These are phyloP conservation scores for Solanum ossicruentum DNA, from an alignment of 257 asterid genomes.

Conservation along the genomic window DNA sequence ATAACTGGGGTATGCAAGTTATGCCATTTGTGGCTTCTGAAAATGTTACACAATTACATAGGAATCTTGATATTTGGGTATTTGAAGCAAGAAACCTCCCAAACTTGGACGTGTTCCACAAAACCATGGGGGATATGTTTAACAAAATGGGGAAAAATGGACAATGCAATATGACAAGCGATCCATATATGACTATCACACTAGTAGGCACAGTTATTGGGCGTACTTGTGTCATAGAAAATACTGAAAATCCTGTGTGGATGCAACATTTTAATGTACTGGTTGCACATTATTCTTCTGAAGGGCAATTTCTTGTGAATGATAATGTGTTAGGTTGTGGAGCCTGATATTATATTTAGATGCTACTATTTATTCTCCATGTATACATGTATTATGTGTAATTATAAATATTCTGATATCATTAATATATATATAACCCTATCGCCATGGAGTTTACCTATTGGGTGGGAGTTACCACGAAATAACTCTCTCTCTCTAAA, in stretches of 20 bases:
- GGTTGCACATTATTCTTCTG: conserved; percentile 79
- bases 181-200: conserved; percentile 69
- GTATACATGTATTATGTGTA: no score
- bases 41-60: conserved; percentile 65
- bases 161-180: conserved; percentile 71
- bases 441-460: no score
- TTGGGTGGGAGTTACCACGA: no score
- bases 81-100: conserved; percentile 90
- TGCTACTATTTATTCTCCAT: no score
- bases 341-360: no score
- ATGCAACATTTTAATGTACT: conserved; percentile 74
- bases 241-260: conserved; percentile 87
- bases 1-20: conserved; percentile 35
- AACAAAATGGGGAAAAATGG: conserved; percentile 65
- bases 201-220: conserved; percentile 64
- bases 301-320: conserved; percentile 72
- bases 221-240: conserved; percentile 77
- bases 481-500: no score
- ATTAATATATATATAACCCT: no score
- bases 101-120: conserved; percentile 96
- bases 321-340: no score
- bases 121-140: conserved; percentile 85
- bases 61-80: conserved; percentile 83
- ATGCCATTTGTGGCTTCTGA: conserved; percentile 38
- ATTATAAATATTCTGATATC: no score